These are phyloP conservation scores for Ruellia speciosa DNA, from an alignment of 305 asterid genomes.

Conservation along the genomic window DNA sequence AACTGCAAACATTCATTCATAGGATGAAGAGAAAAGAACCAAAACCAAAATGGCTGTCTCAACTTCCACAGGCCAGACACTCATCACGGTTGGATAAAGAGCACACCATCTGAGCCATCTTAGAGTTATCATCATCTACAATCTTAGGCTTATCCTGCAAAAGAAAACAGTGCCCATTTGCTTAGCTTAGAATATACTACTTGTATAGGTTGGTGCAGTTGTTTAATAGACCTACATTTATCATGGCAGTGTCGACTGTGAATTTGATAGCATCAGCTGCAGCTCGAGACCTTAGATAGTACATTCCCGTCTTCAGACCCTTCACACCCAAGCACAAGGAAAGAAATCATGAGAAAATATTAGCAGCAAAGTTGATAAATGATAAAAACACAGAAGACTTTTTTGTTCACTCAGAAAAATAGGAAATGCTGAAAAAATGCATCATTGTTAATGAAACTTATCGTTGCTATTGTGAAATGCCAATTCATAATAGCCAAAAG, in stretches of 20 bases:
- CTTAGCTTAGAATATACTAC: too few species aligned
- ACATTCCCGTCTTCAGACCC: slow-evolving; percentile 98
- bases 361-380: too few species aligned
- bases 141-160: slow-evolving; percentile 45
- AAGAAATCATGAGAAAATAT: not conserved
- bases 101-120: slow-evolving; percentile 79
- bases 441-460: too few species aligned
- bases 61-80: slow-evolving; percentile 87
- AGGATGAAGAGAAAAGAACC: too few species aligned
- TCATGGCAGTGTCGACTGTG: slow-evolving; percentile 67
- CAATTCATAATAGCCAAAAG: not conserved
- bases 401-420: not conserved
- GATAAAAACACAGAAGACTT: not conserved
- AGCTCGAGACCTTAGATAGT: slow-evolving; percentile 81
- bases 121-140: slow-evolving; percentile 38
- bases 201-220: too few species aligned
- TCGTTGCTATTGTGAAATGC: too few species aligned
- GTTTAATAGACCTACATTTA: slow-evolving; percentile 30
- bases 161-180: not conserved
- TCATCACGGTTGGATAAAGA: slow-evolving; percentile 68
- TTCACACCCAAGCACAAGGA: not conserved
- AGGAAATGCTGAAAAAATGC: not conserved
- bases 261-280: slow-evolving; percentile 96
- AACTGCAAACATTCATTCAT: too few species aligned
- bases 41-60: not conserved